Evolutionary conservation across 1,284 basidiomycete genomes (phyloP).

Genomic region (Apiotrichum sp.): DNA sequence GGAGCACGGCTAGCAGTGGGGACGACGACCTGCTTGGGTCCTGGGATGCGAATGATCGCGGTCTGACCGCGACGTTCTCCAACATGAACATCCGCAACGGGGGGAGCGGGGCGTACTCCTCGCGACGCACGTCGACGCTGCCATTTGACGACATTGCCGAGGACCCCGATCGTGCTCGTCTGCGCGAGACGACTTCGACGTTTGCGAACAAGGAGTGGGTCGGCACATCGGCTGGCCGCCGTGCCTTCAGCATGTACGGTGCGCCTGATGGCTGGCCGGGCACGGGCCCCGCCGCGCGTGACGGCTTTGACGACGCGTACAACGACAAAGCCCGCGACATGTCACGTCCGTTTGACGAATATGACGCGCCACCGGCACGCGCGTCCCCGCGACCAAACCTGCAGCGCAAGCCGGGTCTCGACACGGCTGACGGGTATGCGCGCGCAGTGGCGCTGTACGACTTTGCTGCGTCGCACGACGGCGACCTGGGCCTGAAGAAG

Average conservation of each 20-base stretch:
- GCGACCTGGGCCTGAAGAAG: slow-evolving; percentile 77
- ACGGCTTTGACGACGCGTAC: slow-evolving; percentile 9
- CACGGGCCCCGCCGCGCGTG: not conserved
- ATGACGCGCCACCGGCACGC: not conserved
- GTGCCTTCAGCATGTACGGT: not conserved
- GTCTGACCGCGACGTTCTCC: slow-evolving; percentile 31
- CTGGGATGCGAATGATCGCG: slow-evolving; percentile 31
- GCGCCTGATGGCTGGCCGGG: not conserved
- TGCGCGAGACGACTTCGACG: slow-evolving; percentile 9
- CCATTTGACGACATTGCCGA: slow-evolving; percentile 14
- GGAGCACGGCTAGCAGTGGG: not conserved
- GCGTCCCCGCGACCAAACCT: not conserved
- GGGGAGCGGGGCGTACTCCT: not conserved
- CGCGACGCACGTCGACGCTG: not conserved
- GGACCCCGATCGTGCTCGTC: slow-evolving; percentile 3
- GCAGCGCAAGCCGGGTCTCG: slow-evolving; percentile 19
- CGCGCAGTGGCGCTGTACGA: slow-evolving; percentile 73
- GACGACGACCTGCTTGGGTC: slow-evolving; percentile 27
- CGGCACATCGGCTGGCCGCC: not conserved
- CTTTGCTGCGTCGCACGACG: slow-evolving; percentile 66
- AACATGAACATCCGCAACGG: slow-evolving; percentile 9
- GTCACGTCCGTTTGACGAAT: slow-evolving; percentile 10
- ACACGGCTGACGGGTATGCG: slow-evolving; percentile 46
- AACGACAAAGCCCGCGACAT: not conserved
- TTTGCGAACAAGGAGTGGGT: slow-evolving; percentile 11